phyloP scores from a whole-genome alignment of 1,284 basidiomycete species.

The Leccinum ponderosum region DNA sequence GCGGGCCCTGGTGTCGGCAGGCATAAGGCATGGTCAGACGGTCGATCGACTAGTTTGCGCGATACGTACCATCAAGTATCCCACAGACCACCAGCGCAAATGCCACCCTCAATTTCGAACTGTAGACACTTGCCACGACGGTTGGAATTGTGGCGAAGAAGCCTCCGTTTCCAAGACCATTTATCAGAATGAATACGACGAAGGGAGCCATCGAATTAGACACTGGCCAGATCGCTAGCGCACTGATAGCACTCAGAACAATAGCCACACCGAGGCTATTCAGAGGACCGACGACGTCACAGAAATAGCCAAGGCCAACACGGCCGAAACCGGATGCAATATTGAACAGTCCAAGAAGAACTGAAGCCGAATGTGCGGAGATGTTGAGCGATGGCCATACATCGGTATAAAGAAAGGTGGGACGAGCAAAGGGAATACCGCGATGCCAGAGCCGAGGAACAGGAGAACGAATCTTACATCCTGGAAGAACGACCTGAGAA shows the following conservation, averaged over 20 bases:
- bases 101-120: conserved; percentile 26
- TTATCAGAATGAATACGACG: conserved; percentile 33
- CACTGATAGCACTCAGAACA: conserved; percentile 30
- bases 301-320: conserved; percentile 29
- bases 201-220: conserved; percentile 33
- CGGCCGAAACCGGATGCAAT: conserved; percentile 36
- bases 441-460: conserved; percentile 37
- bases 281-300: conserved; percentile 34
- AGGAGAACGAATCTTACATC: conserved; percentile 35
- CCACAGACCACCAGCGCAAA: conserved; percentile 36
- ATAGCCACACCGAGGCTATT: conserved; percentile 29
- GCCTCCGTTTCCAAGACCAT: conserved; percentile 32
- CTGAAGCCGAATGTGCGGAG: conserved; percentile 24
- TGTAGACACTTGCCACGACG: conserved; percentile 33
- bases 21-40: conserved; percentile 18
- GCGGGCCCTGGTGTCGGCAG: conserved; percentile 16
- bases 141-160: conserved; percentile 38
- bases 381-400: conserved; percentile 33
- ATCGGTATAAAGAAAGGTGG: conserved; percentile 39
- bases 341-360: conserved; percentile 34
- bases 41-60: neutral
- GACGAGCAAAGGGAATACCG: conserved; percentile 38
- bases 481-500: conserved; percentile 32
- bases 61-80: conserved; percentile 28
- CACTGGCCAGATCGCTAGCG: conserved; percentile 37